Conservation (phyloP, 1,284 basidiomycete species). For the Melampsora occidentalis region DNA sequence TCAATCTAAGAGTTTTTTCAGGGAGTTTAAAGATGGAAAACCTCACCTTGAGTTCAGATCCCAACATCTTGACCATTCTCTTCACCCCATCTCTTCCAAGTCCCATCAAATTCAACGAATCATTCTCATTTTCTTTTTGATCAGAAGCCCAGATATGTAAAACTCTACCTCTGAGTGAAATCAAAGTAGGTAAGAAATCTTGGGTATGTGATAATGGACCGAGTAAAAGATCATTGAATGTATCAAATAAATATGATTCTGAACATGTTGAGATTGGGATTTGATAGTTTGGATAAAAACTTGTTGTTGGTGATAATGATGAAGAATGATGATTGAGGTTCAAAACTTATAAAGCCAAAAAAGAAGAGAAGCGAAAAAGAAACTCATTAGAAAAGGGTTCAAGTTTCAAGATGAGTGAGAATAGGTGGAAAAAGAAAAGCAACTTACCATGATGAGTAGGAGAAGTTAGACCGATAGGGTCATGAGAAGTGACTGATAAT, state of each 20-base stretch:
- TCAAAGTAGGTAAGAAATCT: constrained; percentile 8
- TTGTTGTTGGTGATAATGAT: background rate
- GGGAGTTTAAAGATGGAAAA: no score
- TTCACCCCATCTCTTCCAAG: background rate
- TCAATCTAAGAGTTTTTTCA: no score
- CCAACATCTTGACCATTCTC: background rate
- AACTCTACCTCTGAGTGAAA: constrained; percentile 5
- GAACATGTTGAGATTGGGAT: constrained; percentile 3
- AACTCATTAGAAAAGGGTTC: no score
- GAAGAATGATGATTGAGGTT: background rate
- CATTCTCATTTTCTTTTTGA: background rate
- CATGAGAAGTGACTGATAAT: background rate
- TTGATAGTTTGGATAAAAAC: background rate
- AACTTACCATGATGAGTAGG: no score
- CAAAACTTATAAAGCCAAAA: no score
- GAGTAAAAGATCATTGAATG: constrained; percentile 16
- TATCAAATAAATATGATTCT: constrained; percentile 21
- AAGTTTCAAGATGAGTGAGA: no score
- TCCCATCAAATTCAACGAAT: no score
- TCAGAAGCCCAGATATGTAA: constrained; percentile 4
- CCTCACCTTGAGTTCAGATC: constrained; percentile 9
- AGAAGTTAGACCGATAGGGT: no score
- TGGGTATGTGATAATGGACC: background rate
- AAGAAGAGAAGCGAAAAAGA: no score
- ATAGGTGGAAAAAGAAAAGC: background rate